Percentiles rank a stretch among this genome's conserved stretches.
Conservation (phyloP, 2,329 filamentous ascomycete genomes). For the Blastomyces percursus region DNA sequence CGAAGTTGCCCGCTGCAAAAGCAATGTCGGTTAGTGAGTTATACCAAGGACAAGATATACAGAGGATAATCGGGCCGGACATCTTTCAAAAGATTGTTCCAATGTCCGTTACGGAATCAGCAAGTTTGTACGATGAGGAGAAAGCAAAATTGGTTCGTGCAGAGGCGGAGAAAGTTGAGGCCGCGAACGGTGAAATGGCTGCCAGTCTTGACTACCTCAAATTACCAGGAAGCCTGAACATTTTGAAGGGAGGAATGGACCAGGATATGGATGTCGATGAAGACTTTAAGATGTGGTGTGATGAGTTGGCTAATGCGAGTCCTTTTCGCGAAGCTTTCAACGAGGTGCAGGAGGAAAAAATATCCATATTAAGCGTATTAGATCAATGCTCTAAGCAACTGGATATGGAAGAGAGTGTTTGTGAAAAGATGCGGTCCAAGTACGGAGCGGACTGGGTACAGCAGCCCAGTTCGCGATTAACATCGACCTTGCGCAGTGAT, state of each 20-base stretch:
- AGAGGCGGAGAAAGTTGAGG: slow-evolving; percentile 85
- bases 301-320: slow-evolving; percentile 78
- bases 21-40: slow-evolving; percentile 94
- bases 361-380: slow-evolving; percentile 58
- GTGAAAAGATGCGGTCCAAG: slow-evolving; percentile 98
- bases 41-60: slow-evolving; percentile 94
- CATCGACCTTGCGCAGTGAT: slow-evolving; percentile 74
- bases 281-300: slow-evolving; percentile 88
- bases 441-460: slow-evolving; percentile 95
- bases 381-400: slow-evolving; percentile 77
- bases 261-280: slow-evolving; percentile 80
- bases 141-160: slow-evolving; percentile 92
- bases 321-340: slow-evolving; percentile 71
- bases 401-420: slow-evolving; percentile 95
- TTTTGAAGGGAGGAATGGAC: slow-evolving; percentile 85
- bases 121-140: slow-evolving; percentile 95
- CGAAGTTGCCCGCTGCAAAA: slow-evolving; percentile 89
- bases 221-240: slow-evolving; percentile 75
- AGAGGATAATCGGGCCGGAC: slow-evolving; percentile 91
- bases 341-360: slow-evolving; percentile 63
- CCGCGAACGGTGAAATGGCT: slow-evolving; percentile 89
- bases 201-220: slow-evolving; percentile 90
- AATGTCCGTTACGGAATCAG: slow-evolving; percentile 89
- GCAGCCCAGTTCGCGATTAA: slow-evolving; percentile 83
- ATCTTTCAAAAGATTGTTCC: slow-evolving; percentile 96